phyloP scores from a whole-genome alignment of 1,139 yeast genomes.

The Wickerhamiella infanticola region DNA sequence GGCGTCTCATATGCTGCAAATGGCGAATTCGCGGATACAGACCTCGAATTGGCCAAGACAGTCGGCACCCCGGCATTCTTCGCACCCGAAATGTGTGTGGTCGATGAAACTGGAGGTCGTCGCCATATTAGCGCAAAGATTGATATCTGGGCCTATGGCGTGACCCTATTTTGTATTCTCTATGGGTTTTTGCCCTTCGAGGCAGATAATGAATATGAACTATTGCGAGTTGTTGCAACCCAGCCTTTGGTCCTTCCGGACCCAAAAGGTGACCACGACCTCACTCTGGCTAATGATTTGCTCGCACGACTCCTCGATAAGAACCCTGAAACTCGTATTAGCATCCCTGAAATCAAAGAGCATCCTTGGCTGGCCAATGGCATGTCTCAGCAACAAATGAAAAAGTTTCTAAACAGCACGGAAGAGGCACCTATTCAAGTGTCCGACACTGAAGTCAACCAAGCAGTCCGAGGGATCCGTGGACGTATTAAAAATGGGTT shows the following conservation, averaged over 20 bases:
- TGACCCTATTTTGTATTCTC: slow-evolving; percentile 73
- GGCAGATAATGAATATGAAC: slow-evolving; percentile 75
- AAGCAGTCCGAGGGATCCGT: slow-evolving; percentile 70
- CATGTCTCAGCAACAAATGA: slow-evolving; percentile 32
- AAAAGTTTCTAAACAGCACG: slow-evolving; percentile 20
- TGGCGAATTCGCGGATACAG: slow-evolving; percentile 34
- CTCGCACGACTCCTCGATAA: slow-evolving; percentile 49
- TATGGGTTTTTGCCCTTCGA: slow-evolving; percentile 85
- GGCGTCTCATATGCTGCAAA: slow-evolving; percentile 82
- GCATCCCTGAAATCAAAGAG: slow-evolving; percentile 54
- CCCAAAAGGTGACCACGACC: slow-evolving; percentile 23
- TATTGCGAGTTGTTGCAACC: slow-evolving; percentile 63
- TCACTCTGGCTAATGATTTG: slow-evolving; percentile 44
- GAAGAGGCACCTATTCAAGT: slow-evolving; percentile 33
- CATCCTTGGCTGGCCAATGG: slow-evolving; percentile 68
- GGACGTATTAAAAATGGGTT: slow-evolving; percentile 46
- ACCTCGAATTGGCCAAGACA: slow-evolving; percentile 72
- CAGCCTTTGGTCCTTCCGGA: slow-evolving; percentile 49
- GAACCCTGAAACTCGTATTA: slow-evolving; percentile 53
- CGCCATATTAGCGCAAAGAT: slow-evolving; percentile 54
- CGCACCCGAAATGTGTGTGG: slow-evolving; percentile 60
- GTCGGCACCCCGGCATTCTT: slow-evolving; percentile 86
- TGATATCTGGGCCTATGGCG: slow-evolving; percentile 95
- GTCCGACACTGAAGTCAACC: slow-evolving; percentile 52
- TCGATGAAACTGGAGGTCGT: slow-evolving; percentile 21